Evolutionary conservation across 495 filamentous ascomycete species (phyloP).

Genomic region (Talaromyces trachyspermus): DNA sequence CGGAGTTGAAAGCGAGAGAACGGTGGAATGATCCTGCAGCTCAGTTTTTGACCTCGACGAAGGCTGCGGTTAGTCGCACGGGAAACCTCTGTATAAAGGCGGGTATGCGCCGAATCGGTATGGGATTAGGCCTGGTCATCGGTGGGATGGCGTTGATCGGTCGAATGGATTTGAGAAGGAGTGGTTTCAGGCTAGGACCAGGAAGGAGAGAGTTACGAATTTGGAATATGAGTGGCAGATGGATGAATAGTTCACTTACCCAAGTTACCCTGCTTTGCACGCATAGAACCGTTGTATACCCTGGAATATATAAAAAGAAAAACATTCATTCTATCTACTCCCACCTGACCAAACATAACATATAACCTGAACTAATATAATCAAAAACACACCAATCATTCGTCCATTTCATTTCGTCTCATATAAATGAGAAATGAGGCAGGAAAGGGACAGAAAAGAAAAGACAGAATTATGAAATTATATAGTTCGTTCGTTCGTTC

Average conservation of each 20-base stretch:
- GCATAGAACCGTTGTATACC: no score
- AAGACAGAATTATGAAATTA: no score
- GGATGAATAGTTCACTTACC: conserved; percentile 76
- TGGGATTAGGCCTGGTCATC: conserved; percentile 82
- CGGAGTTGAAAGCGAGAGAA: conserved; percentile 62
- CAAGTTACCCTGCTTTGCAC: no score
- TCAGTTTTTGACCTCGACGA: conserved; percentile 58
- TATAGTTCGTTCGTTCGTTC: no score
- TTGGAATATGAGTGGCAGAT: conserved; percentile 94
- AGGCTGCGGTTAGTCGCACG: conserved; percentile 38
- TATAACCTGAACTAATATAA: no score
- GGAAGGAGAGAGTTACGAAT: conserved; percentile 60
- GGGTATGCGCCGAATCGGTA: conserved; percentile 84
- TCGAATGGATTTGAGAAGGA: conserved; percentile 92
- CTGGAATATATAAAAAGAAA: no score
- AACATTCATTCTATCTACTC: no score
- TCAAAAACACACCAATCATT: no score
- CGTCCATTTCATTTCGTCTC: no score
- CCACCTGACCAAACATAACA: no score
- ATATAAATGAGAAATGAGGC: no score
- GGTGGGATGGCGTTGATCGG: conserved; percentile 97
- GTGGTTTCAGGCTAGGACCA: conserved; percentile 81
- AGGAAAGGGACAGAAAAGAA: no score
- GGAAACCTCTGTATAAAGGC: conserved; percentile 76
- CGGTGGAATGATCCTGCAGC: conserved; percentile 95